Conservation (phyloP, 257 asterid genomes). For the Lithospermum erythrorhizon region DNA sequence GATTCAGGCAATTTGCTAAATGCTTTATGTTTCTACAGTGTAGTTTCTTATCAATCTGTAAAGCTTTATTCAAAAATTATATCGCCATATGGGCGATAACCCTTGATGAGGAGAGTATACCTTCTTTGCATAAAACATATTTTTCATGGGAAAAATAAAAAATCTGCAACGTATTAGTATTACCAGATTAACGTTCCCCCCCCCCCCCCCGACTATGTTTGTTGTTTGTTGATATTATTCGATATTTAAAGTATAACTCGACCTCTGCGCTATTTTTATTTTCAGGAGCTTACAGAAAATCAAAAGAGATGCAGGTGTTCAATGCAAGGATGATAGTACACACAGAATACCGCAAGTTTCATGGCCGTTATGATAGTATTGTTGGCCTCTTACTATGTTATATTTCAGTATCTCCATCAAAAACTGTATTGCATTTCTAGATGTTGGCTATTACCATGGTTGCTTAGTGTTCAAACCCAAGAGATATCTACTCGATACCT, state of each 20-base stretch:
- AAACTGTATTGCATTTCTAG: conserved; percentile 19
- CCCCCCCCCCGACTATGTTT: too few relatives aligned
- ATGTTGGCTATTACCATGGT: conserved; percentile 20
- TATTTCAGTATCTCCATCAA: conserved; percentile 9
- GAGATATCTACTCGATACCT: conserved; percentile 5
- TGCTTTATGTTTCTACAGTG: neutral
- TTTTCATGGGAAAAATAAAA: neutral
- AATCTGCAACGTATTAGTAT: neutral
- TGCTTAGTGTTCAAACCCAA: conserved; percentile 14
- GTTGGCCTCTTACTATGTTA: conserved; percentile 4
- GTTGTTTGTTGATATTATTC: neutral
- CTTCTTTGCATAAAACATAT: neutral
- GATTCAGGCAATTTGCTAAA: conserved; percentile 52
- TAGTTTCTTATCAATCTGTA: neutral
- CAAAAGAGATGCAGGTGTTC: conserved; percentile 79
- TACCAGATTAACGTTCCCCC: neutral
- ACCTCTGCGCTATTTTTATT: neutral
- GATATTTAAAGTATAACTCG: neutral
- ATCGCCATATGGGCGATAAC: too few relatives aligned
- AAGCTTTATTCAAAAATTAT: neutral
- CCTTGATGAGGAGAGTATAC: neutral
- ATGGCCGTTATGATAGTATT: conserved; percentile 13
- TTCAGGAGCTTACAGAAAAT: conserved; percentile 76
- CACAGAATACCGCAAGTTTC: conserved; percentile 8
- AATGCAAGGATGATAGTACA: conserved; percentile 28